These are phyloP conservation scores for Umbelopsis ramanniana DNA, from an alignment of 192 early-diverging fungal genomes.

Conservation along the genomic window DNA sequence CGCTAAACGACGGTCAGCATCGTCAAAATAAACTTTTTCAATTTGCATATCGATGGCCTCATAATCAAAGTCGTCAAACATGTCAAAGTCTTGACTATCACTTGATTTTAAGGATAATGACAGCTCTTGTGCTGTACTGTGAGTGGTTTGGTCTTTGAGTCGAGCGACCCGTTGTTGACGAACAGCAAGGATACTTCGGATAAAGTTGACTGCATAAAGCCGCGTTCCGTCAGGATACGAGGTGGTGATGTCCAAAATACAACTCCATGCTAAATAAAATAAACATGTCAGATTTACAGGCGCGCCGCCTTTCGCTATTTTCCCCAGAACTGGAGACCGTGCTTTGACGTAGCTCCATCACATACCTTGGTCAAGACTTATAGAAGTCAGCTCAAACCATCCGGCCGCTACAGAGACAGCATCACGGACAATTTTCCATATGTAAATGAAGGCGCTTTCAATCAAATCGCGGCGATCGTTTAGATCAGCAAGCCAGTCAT, in stretches of 20 bases:
- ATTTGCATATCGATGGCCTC: constrained; percentile 14
- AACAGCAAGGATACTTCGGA: constrained; percentile 11
- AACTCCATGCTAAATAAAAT: neutral
- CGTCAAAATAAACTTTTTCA: constrained; percentile 15
- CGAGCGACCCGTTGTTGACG: constrained; percentile 1
- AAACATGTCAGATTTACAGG: neutral
- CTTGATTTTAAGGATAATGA: neutral
- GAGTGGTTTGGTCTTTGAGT: neutral
- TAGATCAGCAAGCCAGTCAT: constrained; percentile 11
- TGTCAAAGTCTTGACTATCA: constrained; percentile 17
- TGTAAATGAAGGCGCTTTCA: constrained; percentile 10
- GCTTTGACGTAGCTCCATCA: neutral
- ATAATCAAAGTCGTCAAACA: constrained; percentile 21
- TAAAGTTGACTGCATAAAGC: constrained; percentile 6
- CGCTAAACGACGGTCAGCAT: neutral
- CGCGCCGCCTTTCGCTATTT: too few species aligned
- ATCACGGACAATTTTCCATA: constrained; percentile 14
- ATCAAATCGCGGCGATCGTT: neutral
- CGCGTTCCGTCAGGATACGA: neutral
- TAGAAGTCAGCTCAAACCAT: neutral
- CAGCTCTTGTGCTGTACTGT: neutral
- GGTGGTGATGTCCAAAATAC: neutral
- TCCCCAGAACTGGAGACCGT: neutral
- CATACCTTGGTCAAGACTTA: constrained; percentile 11
- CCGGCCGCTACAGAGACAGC: constrained; percentile 5